These are phyloP conservation scores for Capsicum chinense DNA, from an alignment of 257 asterid species.

Conservation along the genomic window DNA sequence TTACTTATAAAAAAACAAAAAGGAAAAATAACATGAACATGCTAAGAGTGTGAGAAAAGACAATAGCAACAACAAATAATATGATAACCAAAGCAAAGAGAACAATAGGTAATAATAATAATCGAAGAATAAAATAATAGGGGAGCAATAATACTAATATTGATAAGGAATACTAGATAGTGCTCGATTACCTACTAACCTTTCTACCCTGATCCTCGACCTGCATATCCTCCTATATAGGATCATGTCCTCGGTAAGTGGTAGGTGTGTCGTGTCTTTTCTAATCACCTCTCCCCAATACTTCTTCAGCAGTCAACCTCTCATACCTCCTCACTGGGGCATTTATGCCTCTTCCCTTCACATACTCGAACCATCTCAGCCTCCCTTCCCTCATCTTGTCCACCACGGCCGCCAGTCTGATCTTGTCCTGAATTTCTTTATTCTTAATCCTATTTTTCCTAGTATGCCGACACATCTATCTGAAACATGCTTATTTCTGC, in stretches of 20 bases:
- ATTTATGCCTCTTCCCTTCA: not conserved
- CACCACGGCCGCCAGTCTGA: not conserved
- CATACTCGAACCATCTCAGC: not conserved
- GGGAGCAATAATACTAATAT: not conserved
- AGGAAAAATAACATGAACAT: not conserved
- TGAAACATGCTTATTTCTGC: not conserved
- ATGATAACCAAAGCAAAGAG: not conserved
- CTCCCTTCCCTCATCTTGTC: not conserved
- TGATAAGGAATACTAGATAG: not conserved
- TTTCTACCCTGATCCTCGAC: not conserved
- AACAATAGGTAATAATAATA: not conserved
- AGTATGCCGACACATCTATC: not conserved
- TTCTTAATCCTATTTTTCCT: not conserved
- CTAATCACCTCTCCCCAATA: not conserved
- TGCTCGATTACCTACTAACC: not conserved
- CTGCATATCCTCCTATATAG: too few species aligned
- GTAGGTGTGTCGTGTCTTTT: not conserved
- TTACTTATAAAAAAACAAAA: not conserved
- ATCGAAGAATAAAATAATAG: not conserved
- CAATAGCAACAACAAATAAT: not conserved
- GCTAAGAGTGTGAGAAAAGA: not conserved
- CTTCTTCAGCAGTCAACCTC: not conserved
- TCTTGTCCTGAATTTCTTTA: not conserved
- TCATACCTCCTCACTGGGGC: not conserved
- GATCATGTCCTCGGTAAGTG: not conserved